A percentile compares a stretch with the other conserved stretches of the same genome.
Evolutionary conservation across 2,329 filamentous ascomycete genomes (phyloP).

Genomic region (Stemphylium lycopersici): DNA sequence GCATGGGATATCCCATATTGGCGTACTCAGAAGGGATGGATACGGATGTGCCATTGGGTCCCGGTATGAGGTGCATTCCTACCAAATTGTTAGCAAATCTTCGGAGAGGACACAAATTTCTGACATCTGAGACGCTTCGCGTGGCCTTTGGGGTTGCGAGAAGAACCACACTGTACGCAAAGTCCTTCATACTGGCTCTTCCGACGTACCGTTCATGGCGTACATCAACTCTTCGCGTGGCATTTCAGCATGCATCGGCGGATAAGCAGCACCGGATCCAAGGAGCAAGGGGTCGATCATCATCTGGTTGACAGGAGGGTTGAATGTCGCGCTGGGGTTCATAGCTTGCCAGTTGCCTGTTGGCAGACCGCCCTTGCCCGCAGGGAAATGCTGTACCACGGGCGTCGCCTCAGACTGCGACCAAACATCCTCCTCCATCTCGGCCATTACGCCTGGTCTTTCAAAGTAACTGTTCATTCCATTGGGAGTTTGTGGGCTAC

Average conservation of each 20-base stretch:
- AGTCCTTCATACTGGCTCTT: neutral
- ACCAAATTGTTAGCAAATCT: slow-evolving; percentile 4
- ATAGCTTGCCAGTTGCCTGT: slow-evolving; percentile 40
- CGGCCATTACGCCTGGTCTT: slow-evolving; percentile 32
- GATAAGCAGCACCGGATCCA: slow-evolving; percentile 37
- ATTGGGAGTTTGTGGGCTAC: slow-evolving; percentile 36
- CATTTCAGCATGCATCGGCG: slow-evolving; percentile 41
- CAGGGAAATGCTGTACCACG: slow-evolving; percentile 43
- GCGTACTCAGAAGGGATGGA: slow-evolving; percentile 40
- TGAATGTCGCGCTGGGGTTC: slow-evolving; percentile 34
- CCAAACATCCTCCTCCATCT: slow-evolving; percentile 48
- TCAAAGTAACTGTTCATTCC: slow-evolving; percentile 38
- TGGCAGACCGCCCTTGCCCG: slow-evolving; percentile 31
- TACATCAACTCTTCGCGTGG: slow-evolving; percentile 46
- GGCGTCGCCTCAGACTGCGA: slow-evolving; percentile 45
- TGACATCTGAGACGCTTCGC: neutral
- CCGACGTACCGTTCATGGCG: slow-evolving; percentile 37
- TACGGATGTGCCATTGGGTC: slow-evolving; percentile 33
- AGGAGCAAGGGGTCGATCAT: slow-evolving; percentile 47
- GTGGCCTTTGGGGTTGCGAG: neutral
- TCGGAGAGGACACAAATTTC: neutral
- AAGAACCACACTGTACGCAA: neutral
- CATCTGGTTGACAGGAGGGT: slow-evolving; percentile 43
- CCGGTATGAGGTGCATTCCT: slow-evolving; percentile 43
- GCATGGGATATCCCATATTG: slow-evolving; percentile 42